These are phyloP conservation scores for Sporothrix mexicana DNA, from an alignment of 2,329 filamentous ascomycete genomes.

Conservation along the genomic window DNA sequence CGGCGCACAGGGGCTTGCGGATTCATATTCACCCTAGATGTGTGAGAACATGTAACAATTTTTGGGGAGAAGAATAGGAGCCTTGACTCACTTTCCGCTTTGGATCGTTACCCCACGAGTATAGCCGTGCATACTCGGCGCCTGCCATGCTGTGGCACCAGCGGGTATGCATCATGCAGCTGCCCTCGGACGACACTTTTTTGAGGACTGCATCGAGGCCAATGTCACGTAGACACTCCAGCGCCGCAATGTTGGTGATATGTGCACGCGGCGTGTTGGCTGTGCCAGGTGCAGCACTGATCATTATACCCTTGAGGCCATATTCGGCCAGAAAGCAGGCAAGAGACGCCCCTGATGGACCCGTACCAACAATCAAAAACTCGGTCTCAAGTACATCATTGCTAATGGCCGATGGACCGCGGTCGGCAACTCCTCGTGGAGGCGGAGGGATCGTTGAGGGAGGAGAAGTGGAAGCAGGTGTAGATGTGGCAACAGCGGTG, in stretches of 20 bases:
- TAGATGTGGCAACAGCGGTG: background rate
- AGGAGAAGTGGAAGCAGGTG: background rate
- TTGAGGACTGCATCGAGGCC: constrained; percentile 53
- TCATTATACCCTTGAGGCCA: constrained; percentile 60
- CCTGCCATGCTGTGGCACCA: constrained; percentile 61
- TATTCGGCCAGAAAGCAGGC: constrained; percentile 59
- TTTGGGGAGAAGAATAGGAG: too few species aligned
- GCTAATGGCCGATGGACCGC: background rate
- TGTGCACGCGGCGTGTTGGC: constrained; percentile 65
- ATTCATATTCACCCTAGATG: constrained; percentile 52
- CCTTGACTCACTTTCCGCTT: constrained; percentile 37
- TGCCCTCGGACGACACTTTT: constrained; percentile 46
- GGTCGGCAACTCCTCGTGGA: background rate
- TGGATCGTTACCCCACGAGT: constrained; percentile 59
- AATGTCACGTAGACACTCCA: constrained; percentile 60
- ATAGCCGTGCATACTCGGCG: constrained; percentile 56
- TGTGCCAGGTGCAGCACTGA: constrained; percentile 56
- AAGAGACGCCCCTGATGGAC: constrained; percentile 60
- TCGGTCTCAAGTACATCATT: constrained; percentile 47
- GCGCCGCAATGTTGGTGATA: constrained; percentile 60
- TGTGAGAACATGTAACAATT: background rate
- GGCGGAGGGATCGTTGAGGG: background rate
- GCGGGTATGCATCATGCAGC: constrained; percentile 56
- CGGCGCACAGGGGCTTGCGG: constrained; percentile 52
- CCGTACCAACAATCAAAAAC: constrained; percentile 57